Base-by-base conservation (phyloP, 805 yeast genomes). In the Candida krabiensis region DNA sequence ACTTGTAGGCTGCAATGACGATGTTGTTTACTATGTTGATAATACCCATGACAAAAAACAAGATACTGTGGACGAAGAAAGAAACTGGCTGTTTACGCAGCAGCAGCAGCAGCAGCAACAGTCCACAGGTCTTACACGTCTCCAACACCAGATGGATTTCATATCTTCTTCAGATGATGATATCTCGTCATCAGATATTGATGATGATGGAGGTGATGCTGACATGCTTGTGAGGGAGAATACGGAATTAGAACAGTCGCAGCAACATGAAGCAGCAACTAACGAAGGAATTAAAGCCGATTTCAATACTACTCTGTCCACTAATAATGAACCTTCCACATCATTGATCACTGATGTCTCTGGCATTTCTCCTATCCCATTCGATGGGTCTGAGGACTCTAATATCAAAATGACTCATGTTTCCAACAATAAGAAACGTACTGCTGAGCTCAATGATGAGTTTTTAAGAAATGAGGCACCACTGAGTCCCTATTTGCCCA, bases 1-100 rank as follows among this genome's bases (percentile, higher is more conserved):
- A 9, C 44, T 43, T 3, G 47, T 62, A 18, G 71, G 67, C 17
- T 56, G 17, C 26, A 60, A 49, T 33, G 65, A 58, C 39, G 53
- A 54, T 29, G 36, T 47, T 2, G 38, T 48, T 3, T 56, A 53
- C 33, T 43, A 41, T 30, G 19, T 49, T 15, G 42, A 47, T 8
- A 21, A 11, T 11, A 21, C 7, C 24, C 7, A 44, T 22, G 16
- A 30, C 19, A 32, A 21, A 16, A 28, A 35, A 28, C 14, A 21
- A 21, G 19, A 38, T 9, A 7, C 9, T 23, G 16, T 21, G 7
- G 24, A 8, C n/a, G 25, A 27, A 24, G 22, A 28, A 14, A 22
- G 7, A 21, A 21, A 21, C 24, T n/a, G n/a, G n/a, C n/a, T n/a
- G n/a, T n/a, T n/a, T n/a, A n/a, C n/a, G n/a, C 33, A 25, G 19